Percentiles rank a stretch among this genome's conserved stretches.
phyloP scores from a whole-genome alignment of 495 filamentous ascomycete species.

The Penicillium malachiteum region DNA sequence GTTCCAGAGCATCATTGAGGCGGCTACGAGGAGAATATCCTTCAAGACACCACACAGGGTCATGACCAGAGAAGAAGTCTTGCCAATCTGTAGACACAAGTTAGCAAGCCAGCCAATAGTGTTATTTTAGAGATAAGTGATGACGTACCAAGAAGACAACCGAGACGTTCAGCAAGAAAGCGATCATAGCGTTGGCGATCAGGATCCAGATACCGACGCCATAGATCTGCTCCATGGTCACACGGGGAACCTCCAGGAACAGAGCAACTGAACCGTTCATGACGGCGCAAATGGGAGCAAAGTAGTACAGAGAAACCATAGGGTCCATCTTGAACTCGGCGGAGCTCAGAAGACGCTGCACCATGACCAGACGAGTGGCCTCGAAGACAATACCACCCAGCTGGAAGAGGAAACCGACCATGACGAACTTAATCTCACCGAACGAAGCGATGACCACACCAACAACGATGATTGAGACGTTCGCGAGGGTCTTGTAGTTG shows the following conservation, averaged over 20 bases:
- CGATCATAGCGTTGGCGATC: slow-evolving; percentile 75
- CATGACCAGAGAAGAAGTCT: slow-evolving; percentile 93
- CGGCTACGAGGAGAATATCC: slow-evolving; percentile 90
- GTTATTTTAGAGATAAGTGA: background rate
- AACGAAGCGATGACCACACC: slow-evolving; percentile 89
- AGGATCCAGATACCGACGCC: slow-evolving; percentile 72
- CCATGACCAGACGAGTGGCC: slow-evolving; percentile 87
- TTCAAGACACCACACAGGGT: slow-evolving; percentile 98
- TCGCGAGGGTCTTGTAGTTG: slow-evolving; percentile 76
- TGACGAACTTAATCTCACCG: slow-evolving; percentile 88
- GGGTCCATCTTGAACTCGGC: slow-evolving; percentile 98
- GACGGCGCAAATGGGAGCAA: slow-evolving; percentile 84
- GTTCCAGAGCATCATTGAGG: slow-evolving; percentile 87
- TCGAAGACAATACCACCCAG: slow-evolving; percentile 82
- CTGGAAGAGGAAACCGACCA: slow-evolving; percentile 86
- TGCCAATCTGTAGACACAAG: slow-evolving; percentile 63
- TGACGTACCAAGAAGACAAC: slow-evolving; percentile 71
- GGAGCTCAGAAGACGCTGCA: slow-evolving; percentile 83
- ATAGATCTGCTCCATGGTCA: slow-evolving; percentile 71
- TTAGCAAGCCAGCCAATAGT: background rate
- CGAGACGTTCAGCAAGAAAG: slow-evolving; percentile 88
- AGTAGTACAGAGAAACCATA: slow-evolving; percentile 94
- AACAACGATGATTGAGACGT: slow-evolving; percentile 84
- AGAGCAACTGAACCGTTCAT: slow-evolving; percentile 84
- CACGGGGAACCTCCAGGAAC: slow-evolving; percentile 70